phyloP scores from a whole-genome alignment of 2,329 filamentous ascomycete genomes.

The Colletotrichum sp. region DNA sequence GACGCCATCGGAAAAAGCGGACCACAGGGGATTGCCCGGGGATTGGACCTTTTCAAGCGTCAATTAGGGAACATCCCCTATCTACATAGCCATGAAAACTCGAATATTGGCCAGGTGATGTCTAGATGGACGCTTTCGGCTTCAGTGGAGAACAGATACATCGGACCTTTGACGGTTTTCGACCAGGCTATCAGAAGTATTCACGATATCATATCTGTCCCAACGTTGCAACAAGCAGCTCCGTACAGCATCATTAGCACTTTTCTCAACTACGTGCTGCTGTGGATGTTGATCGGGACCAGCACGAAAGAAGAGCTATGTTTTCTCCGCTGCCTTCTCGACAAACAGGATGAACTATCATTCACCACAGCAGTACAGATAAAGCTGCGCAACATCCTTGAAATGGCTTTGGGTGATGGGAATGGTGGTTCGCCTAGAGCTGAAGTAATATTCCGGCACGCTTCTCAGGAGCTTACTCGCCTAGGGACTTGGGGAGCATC shows the following conservation, averaged over 20 bases:
- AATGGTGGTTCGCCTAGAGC: too few species aligned
- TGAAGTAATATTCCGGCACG: not conserved
- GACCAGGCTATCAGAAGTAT: not conserved
- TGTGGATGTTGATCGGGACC: not conserved
- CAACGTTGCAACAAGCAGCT: not conserved
- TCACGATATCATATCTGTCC: not conserved
- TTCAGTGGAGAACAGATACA: not conserved
- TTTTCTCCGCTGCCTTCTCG: not conserved
- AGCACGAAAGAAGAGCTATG: not conserved
- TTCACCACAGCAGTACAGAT: not conserved
- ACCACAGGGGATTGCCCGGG: not conserved
- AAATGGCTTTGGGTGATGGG: not conserved
- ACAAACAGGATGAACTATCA: not conserved
- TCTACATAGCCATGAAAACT: not conserved
- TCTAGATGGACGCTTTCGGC: not conserved
- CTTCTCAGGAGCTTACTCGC: not conserved
- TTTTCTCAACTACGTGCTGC: not conserved
- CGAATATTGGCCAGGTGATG: too few species aligned
- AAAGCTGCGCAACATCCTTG: not conserved
- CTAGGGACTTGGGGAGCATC: constrained; percentile 6
- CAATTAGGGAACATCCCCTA: not conserved
- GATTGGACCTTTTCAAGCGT: not conserved
- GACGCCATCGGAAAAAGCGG: not conserved
- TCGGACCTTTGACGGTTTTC: not conserved
- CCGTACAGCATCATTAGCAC: not conserved